Evolutionary conservation across 1,284 basidiomycete species (phyloP).

Genomic region (Gymnopus androsaceus): DNA sequence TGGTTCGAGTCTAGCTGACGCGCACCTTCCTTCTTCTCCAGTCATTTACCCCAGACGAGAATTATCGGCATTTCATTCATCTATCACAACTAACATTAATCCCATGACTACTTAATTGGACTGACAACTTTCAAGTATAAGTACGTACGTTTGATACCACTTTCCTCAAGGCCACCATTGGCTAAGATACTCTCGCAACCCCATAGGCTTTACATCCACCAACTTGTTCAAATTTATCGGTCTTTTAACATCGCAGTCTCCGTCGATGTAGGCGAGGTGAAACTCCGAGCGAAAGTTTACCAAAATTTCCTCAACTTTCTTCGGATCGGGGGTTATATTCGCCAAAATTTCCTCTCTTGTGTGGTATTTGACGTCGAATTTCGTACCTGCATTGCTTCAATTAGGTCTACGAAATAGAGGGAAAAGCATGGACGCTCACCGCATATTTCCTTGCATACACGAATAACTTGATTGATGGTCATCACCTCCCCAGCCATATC

Average conservation of each 20-base stretch:
- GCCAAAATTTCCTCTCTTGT: neutral
- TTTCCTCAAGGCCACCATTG: too few species aligned
- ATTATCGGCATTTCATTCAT: too few species aligned
- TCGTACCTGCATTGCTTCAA: neutral
- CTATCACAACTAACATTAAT: too few species aligned
- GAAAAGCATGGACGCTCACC: neutral
- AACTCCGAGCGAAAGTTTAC: neutral
- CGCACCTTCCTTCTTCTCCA: too few species aligned
- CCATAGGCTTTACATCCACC: slow-evolving; percentile 7
- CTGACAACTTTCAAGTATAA: too few species aligned
- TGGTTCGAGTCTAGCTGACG: too few species aligned
- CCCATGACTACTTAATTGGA: too few species aligned
- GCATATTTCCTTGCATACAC: neutral
- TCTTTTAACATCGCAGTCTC: neutral
- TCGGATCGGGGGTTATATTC: neutral
- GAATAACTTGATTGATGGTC: slow-evolving; percentile 10
- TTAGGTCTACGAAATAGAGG: neutral
- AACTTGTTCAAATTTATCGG: slow-evolving; percentile 7
- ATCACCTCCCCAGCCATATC: slow-evolving; percentile 12
- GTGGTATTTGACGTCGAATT: slow-evolving; percentile 5
- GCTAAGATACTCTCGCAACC: slow-evolving; percentile 5
- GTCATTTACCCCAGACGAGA: too few species aligned
- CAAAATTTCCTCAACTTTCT: neutral
- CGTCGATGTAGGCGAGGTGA: neutral
- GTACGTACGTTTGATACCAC: too few species aligned